A percentile compares a stretch with the other conserved stretches of the same genome.
These are phyloP conservation scores for Ophiostoma sp. DNA, from an alignment of 2,329 filamentous ascomycete genomes.

Conservation along the genomic window DNA sequence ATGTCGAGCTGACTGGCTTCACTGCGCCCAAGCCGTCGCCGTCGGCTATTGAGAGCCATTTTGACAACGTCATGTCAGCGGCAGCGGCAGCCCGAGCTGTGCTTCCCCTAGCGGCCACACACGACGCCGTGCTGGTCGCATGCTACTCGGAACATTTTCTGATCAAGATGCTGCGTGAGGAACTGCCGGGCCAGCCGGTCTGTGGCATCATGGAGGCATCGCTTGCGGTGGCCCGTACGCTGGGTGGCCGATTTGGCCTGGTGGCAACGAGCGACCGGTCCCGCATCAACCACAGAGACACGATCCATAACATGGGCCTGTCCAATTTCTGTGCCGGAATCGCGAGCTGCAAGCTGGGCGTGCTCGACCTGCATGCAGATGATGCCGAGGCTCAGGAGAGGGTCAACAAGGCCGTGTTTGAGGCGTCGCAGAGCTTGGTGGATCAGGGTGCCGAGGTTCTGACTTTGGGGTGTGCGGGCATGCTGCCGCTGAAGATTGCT, in stretches of 20 bases:
- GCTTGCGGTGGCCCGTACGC: constrained; percentile 24
- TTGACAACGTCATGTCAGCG: constrained; percentile 27
- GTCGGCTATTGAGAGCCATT: constrained; percentile 24
- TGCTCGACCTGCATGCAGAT: constrained; percentile 25
- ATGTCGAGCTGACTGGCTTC: constrained; percentile 25
- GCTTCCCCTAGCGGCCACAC: constrained; percentile 24
- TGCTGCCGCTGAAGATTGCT: constrained; percentile 25
- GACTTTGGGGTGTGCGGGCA: constrained; percentile 25
- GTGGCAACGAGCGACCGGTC: constrained; percentile 25
- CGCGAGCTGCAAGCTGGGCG: constrained; percentile 25
- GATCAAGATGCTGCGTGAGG: constrained; percentile 27
- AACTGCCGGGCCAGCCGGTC: constrained; percentile 25
- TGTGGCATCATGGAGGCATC: constrained; percentile 28
- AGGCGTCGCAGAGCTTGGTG: constrained; percentile 20
- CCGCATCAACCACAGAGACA: constrained; percentile 21
- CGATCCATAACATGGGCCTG: constrained; percentile 25
- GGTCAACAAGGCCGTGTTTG: constrained; percentile 19
- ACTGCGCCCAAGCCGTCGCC: constrained; percentile 25
- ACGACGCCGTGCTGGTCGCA: constrained; percentile 27
- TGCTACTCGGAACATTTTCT: constrained; percentile 28
- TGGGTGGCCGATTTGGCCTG: constrained; percentile 26
- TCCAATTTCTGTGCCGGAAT: constrained; percentile 24
- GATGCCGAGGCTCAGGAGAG: constrained; percentile 14
- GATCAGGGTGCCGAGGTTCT: constrained; percentile 24
- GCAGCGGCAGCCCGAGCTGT: constrained; percentile 26